Percentiles rank a stretch among this genome's conserved stretches.
phyloP scores from a whole-genome alignment of 2,329 filamentous ascomycete genomes.

The Rhexocercosporidium sp. region DNA sequence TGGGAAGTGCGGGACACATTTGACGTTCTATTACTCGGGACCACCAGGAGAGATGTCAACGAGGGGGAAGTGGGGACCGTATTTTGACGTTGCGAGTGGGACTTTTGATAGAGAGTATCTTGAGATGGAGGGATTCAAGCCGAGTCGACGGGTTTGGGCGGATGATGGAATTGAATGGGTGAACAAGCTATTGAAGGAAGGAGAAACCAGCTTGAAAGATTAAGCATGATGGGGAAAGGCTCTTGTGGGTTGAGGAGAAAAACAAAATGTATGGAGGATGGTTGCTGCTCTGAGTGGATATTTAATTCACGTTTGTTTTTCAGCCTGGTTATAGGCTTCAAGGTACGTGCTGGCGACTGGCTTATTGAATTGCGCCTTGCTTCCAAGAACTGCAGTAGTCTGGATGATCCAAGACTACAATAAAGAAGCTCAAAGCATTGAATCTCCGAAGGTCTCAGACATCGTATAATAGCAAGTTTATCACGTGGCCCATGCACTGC shows the following conservation, averaged over 20 bases:
- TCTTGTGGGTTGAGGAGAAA: not conserved
- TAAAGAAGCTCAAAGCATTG: no score
- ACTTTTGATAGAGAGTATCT: constrained; percentile 35
- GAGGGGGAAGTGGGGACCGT: constrained; percentile 4
- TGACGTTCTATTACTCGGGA: constrained; percentile 34
- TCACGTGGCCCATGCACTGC: no score
- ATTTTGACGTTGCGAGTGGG: constrained; percentile 36
- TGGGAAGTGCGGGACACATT: constrained; percentile 38
- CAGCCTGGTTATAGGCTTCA: no score
- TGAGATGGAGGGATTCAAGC: constrained; percentile 29
- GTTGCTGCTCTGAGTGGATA: not conserved
- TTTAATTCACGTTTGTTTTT: not conserved
- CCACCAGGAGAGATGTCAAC: not conserved
- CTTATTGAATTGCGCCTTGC: no score
- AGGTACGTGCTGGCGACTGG: no score
- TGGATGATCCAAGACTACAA: no score
- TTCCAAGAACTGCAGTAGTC: no score
- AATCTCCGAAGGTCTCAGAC: no score
- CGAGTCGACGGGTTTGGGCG: constrained; percentile 33
- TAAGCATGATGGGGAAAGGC: not conserved
- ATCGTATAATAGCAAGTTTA: no score
- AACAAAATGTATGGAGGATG: not conserved
- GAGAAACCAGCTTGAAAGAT: constrained; percentile 13
- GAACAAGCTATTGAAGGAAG: constrained; percentile 24
- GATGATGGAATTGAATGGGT: constrained; percentile 38